Evolutionary conservation across 768 basidiomycete species (phyloP).

Genomic region (Russula virescens): DNA sequence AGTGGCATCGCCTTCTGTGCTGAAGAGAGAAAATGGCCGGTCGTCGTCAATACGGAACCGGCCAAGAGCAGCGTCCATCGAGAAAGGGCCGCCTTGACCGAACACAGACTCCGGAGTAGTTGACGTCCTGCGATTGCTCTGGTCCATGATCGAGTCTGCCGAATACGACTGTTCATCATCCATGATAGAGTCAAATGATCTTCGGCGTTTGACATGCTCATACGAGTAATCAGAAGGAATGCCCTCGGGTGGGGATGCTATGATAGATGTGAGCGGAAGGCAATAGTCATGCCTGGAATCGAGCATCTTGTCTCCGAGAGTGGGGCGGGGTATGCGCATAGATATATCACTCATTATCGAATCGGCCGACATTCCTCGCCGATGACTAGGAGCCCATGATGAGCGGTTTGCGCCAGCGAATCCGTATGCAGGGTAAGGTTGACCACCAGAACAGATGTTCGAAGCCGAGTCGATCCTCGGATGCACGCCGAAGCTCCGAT

Average conservation of each 20-base stretch:
- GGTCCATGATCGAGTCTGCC: slow-evolving; percentile 41
- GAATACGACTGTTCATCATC: slow-evolving; percentile 38
- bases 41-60: slow-evolving; percentile 47
- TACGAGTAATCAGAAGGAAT: slow-evolving; percentile 24
- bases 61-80: slow-evolving; percentile 26
- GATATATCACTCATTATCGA: slow-evolving; percentile 64
- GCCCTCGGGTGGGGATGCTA: slow-evolving; percentile 57
- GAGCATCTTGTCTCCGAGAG: slow-evolving; percentile 86
- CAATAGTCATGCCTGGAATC: slow-evolving; percentile 49
- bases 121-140: slow-evolving; percentile 48
- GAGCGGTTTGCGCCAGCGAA: slow-evolving; percentile 47
- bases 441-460: slow-evolving; percentile 53
- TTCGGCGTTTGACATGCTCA: slow-evolving; percentile 32
- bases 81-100: slow-evolving; percentile 40
- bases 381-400: slow-evolving; percentile 52
- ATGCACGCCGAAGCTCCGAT: slow-evolving; percentile 50
- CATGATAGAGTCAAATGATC: slow-evolving; percentile 62
- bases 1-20: slow-evolving; percentile 38
- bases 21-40: slow-evolving; percentile 61
- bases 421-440: slow-evolving; percentile 50
- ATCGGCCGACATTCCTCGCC: slow-evolving; percentile 53
- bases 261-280: slow-evolving; percentile 54
- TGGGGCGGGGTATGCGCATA: slow-evolving; percentile 59
- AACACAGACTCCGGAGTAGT: slow-evolving; percentile 59
- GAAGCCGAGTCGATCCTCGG: slow-evolving; percentile 54